Evolutionary conservation across 306 rosid genomes (phyloP).

Genomic region (Styphnolobium japonicum): DNA sequence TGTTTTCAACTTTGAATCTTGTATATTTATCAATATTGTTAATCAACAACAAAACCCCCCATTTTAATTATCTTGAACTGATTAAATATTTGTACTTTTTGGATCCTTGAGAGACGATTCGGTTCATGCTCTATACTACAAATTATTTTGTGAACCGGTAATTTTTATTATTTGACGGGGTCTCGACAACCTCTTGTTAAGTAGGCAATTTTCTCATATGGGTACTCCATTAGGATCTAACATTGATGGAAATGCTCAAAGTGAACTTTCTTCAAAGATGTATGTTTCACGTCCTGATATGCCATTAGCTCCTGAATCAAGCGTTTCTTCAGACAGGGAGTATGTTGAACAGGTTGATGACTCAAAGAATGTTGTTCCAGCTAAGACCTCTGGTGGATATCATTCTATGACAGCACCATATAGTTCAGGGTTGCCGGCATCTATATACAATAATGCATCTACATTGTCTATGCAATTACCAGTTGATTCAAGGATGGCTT

Average conservation of each 20-base stretch:
- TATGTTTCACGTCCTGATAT: constrained; percentile 75
- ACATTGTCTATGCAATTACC: constrained; percentile 56
- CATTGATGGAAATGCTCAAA: constrained; percentile 71
- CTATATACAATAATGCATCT: constrained; percentile 52
- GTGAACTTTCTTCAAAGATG: constrained; percentile 91
- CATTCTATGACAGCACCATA: constrained; percentile 52
- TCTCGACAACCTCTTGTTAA: no score
- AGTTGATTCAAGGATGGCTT: constrained; percentile 53
- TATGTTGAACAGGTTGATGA: constrained; percentile 82
- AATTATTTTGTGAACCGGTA: no score
- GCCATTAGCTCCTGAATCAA: constrained; percentile 75
- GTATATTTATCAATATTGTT: no score
- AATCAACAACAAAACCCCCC: no score
- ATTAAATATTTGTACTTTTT: no score
- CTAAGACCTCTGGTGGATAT: constrained; percentile 57
- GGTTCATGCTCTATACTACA: no score
- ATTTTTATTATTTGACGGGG: no score
- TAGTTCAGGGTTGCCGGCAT: constrained; percentile 55
- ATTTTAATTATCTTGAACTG: no score
- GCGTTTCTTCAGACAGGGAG: constrained; percentile 84
- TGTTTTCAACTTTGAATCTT: no score
- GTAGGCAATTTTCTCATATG: constrained; percentile 70
- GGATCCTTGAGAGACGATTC: no score
- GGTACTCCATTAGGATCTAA: constrained; percentile 64
- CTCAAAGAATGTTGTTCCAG: constrained; percentile 46